Evolutionary conservation across 108 stramenopile genomes (phyloP), one percentile per base, ranked within the genome.

Genomic region (Cyclostephanos tholiformis): DNA sequence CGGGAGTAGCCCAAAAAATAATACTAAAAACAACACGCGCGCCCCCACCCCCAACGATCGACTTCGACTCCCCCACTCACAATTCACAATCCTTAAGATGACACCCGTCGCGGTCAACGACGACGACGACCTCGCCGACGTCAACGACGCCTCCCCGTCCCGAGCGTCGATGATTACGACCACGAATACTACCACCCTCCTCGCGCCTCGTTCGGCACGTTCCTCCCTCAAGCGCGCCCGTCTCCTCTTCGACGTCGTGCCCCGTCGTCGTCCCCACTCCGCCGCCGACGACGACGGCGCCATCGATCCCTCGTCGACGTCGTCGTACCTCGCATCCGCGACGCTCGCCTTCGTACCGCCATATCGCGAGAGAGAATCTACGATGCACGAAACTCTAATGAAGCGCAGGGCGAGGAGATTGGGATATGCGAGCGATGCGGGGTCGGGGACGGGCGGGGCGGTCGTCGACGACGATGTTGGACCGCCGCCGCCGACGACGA

Each of bases 141-240:
- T 4, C 32, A 32, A 4, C 32, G 32, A 32, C 32, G 32, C 4
- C 32, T 4, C 32, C 32, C 32, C n/a, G n/a, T n/a, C 32, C 32
- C 32, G 32, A 32, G 32, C 32, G 32, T 32, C 32, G 32, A 4
- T n/a, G n/a, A n/a, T n/a, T n/a, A n/a, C 36, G 36, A 36, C 36
- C 4, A 36, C 36, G 36, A 6, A 4, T 41, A 9, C 8, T 10
- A 4, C 8, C 8, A 41, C 16, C 44, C 14, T 17, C 44, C 77
- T 78, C 32, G 83, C 77, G 64, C 75, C 83, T 30, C 75, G 26
- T 38, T 76, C 83, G 43, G 79, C 83, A 22, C 71, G 58, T 38
- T 67, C 56, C 56, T 84, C 83, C 14, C 79, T 84, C 62, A 84
- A 84, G 57, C 75, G 83, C 55, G 75, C 83, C 8, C 61, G 83